Percentiles rank a stretch among this genome's conserved stretches.
phyloP scores from a whole-genome alignment of 441 rosid genomes.

The Bocquillonia castaneifolia region DNA sequence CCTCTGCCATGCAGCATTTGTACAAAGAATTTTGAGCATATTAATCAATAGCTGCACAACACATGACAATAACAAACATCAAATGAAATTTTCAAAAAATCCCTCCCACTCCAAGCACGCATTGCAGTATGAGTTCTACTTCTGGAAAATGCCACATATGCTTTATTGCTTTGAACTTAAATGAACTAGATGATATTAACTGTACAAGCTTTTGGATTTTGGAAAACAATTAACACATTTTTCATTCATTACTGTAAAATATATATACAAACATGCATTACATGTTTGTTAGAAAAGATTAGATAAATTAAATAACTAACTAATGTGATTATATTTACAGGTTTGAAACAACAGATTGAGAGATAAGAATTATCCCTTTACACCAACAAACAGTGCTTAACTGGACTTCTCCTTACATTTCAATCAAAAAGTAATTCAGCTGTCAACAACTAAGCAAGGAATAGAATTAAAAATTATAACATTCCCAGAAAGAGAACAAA shows the following conservation, averaged over 20 bases:
- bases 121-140: neutral
- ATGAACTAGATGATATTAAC: no score
- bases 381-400: neutral
- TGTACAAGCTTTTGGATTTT: no score
- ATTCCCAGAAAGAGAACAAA: constrained; percentile 6
- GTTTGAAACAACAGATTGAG: no score
- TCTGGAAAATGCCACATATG: neutral
- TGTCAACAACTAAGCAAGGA: neutral
- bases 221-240: no score
- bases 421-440: neutral
- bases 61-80: constrained; percentile 22
- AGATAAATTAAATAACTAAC: no score
- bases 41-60: constrained; percentile 75
- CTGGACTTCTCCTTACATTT: neutral
- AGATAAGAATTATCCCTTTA: no score
- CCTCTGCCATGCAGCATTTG: constrained; percentile 98
- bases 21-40: constrained; percentile 83
- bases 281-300: no score
- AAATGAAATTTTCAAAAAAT: constrained; percentile 21
- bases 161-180: no score
- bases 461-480: neutral
- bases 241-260: no score
- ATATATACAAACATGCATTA: no score
- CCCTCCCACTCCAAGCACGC: constrained; percentile 1
- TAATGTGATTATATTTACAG: no score